Evolutionary conservation across 179 eudicot genomes (phyloP).

Genomic region (Spergularia azorica): DNA sequence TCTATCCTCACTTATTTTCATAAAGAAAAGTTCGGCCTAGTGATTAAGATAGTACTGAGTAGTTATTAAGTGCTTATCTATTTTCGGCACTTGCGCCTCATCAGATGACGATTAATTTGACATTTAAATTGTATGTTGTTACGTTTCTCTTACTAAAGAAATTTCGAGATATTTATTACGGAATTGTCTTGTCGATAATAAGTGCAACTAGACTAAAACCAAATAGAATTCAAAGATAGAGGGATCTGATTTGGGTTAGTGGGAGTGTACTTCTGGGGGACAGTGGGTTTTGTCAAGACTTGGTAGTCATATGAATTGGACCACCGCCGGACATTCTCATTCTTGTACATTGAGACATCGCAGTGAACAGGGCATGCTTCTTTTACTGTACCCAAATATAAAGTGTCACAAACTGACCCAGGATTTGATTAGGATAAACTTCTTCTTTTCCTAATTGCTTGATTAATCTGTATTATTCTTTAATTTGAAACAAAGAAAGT

Average conservation of each 20-base stretch:
- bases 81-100: no score
- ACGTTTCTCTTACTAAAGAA: no score
- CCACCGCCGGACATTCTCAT: conserved; percentile 28
- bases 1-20: no score
- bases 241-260: conserved; percentile 10
- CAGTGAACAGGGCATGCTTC: conserved; percentile 14
- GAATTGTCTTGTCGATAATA: conserved; percentile 18
- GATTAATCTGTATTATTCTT: background rate
- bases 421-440: conserved; percentile 6
- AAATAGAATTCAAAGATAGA: conserved; percentile 19
- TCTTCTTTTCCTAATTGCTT: background rate
- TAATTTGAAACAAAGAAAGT: no score
- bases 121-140: no score
- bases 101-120: no score
- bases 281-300: conserved; percentile 31
- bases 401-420: conserved; percentile 11
- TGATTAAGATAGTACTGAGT: no score
- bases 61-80: no score
- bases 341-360: conserved; percentile 4
- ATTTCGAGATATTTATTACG: no score
- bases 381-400: conserved; percentile 19
- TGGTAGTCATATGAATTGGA: conserved; percentile 24
- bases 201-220: conserved; percentile 20
- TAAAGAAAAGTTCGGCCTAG: no score
- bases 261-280: conserved; percentile 17